These are phyloP conservation scores for Nannochloropsis gaditana DNA, from an alignment of 108 stramenopile genomes.

Conservation along the genomic window DNA sequence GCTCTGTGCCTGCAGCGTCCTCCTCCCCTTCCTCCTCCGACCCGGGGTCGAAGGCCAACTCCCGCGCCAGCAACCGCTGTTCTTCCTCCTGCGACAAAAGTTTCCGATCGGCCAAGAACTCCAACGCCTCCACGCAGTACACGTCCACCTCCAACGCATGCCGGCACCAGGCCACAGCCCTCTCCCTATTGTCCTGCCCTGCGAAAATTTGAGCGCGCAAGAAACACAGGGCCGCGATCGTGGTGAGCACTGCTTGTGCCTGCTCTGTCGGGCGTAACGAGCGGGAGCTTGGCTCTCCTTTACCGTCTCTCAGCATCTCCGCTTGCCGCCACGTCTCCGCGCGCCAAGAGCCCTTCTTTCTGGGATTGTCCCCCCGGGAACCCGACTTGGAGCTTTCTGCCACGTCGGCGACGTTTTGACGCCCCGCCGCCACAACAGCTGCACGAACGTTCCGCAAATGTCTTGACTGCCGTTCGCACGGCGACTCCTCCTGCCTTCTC, in stretches of 20 bases:
- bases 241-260: neutral
- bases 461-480: too few species aligned
- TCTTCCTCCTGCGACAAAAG: neutral
- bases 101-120: neutral
- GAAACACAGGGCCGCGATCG: neutral
- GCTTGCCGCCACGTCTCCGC: too few species aligned
- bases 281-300: too few species aligned
- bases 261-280: neutral
- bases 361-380: too few species aligned
- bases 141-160: constrained; percentile 40
- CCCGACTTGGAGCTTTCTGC: too few species aligned
- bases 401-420: too few species aligned
- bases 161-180: constrained; percentile 36
- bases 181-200: constrained; percentile 26
- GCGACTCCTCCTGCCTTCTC: neutral
- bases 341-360: too few species aligned
- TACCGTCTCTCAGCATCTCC: too few species aligned
- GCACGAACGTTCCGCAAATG: too few species aligned
- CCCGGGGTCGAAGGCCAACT: neutral
- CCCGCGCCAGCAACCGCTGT: neutral
- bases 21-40: neutral
- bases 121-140: constrained; percentile 43
- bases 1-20: neutral
- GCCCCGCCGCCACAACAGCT: too few species aligned
- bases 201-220: constrained; percentile 23